These are phyloP conservation scores for Entoloma clypeatum DNA, from an alignment of 1,284 basidiomycete species.

Conservation along the genomic window DNA sequence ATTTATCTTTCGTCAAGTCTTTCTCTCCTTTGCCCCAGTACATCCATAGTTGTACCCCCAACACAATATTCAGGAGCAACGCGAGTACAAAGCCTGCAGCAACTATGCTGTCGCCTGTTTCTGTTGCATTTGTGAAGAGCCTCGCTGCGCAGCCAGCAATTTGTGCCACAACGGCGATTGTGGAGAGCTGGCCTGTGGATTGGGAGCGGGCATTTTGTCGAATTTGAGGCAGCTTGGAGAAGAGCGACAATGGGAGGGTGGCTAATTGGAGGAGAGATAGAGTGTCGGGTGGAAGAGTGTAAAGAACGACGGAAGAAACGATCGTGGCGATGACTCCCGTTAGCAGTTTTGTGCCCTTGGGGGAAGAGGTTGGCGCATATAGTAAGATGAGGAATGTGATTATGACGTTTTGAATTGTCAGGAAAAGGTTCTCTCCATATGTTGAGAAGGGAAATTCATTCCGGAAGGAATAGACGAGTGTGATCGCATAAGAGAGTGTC, in stretches of 20 bases:
- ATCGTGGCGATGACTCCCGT: constrained; percentile 39
- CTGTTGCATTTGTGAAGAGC: constrained; percentile 84
- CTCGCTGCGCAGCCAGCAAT: constrained; percentile 83
- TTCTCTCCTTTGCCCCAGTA: constrained; percentile 68
- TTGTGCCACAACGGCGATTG: constrained; percentile 83
- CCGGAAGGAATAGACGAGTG: constrained; percentile 72
- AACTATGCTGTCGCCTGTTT: constrained; percentile 79
- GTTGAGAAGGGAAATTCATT: constrained; percentile 85
- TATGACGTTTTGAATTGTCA: constrained; percentile 74
- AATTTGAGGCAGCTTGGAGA: constrained; percentile 88
- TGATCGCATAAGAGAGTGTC: constrained; percentile 79
- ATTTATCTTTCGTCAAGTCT: constrained; percentile 30
- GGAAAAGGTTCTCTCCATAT: constrained; percentile 86
- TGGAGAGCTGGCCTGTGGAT: constrained; percentile 87
- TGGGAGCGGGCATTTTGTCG: constrained; percentile 66
- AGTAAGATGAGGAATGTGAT: constrained; percentile 74
- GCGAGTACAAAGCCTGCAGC: constrained; percentile 79
- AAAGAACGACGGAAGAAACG: constrained; percentile 43
- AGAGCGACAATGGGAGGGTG: constrained; percentile 81
- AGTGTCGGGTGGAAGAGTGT: constrained; percentile 44
- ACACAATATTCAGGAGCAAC: constrained; percentile 71
- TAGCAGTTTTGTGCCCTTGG: constrained; percentile 30
- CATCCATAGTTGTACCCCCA: constrained; percentile 78
- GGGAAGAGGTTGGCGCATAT: constrained; percentile 34
- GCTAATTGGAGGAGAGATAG: constrained; percentile 69